These are phyloP conservation scores for Cyclocybe aegerita DNA, from an alignment of 768 basidiomycete species.

Conservation along the genomic window DNA sequence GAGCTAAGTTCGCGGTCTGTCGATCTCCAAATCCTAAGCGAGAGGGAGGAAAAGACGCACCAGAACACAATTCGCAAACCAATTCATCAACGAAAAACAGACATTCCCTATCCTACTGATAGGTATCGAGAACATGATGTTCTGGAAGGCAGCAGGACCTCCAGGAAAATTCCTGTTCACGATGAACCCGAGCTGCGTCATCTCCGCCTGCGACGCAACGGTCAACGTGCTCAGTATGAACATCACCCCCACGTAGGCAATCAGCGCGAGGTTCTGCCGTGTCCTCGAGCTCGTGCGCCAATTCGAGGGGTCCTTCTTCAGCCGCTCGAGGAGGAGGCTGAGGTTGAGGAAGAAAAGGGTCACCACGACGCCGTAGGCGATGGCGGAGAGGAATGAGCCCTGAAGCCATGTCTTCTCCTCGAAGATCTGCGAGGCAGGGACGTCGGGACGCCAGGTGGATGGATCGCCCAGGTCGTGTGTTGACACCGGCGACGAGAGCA, in stretches of 20 bases:
- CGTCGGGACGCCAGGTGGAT: no score
- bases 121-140: constrained; percentile 8
- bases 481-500: no score
- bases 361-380: constrained; percentile 13
- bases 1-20: constrained; percentile 3
- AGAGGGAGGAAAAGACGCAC: constrained; percentile 2
- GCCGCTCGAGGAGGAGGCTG: constrained; percentile 5
- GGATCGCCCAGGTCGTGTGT: no score
- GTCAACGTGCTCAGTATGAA: constrained; percentile 14
- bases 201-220: constrained; percentile 9
- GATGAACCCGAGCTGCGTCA: constrained; percentile 12
- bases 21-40: background rate
- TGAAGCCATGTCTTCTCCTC: constrained; percentile 12
- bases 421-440: no score
- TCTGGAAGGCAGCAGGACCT: constrained; percentile 5
- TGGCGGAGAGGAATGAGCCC: constrained; percentile 9
- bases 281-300: background rate
- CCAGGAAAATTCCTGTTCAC: constrained; percentile 4
- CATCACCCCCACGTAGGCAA: constrained; percentile 12
- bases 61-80: constrained; percentile 14
- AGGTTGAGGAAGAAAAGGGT: constrained; percentile 13
- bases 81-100: constrained; percentile 14
- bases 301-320: background rate
- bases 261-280: background rate
- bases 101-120: constrained; percentile 12